Percentiles rank a stretch among this genome's conserved stretches.
Conservation (phyloP, 495 filamentous ascomycete genomes). For the Penicillium samsonianum region DNA sequence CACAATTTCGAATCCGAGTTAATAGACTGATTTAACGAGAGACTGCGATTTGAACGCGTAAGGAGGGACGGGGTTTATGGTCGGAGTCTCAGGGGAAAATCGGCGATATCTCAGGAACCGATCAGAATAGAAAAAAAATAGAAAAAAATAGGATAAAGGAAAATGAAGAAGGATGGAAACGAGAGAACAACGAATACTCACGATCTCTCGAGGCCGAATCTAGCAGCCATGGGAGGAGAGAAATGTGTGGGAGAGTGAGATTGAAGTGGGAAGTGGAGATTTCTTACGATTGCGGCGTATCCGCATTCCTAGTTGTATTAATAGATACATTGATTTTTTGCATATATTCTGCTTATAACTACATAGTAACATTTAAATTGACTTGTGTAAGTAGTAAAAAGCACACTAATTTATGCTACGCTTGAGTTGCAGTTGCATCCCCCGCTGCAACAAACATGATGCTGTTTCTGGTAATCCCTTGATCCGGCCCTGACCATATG, state of each 20-base stretch:
- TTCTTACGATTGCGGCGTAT: constrained; percentile 22
- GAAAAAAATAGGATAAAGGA: constrained; percentile 57
- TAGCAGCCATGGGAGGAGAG: constrained; percentile 64
- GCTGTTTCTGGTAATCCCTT: constrained; percentile 12
- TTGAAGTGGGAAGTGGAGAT: constrained; percentile 55
- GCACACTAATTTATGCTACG: neutral
- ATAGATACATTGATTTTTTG: too few relatives aligned
- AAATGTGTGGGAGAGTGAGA: constrained; percentile 71
- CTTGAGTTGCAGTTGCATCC: constrained; percentile 8
- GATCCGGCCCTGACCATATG: constrained; percentile 1
- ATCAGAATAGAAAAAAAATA: constrained; percentile 11
- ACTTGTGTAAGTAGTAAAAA: too few relatives aligned
- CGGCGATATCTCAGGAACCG: constrained; percentile 2
- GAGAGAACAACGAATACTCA: constrained; percentile 55
- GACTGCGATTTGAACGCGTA: constrained; percentile 18
- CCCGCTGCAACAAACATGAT: constrained; percentile 6
- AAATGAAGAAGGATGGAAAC: constrained; percentile 54
- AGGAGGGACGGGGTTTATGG: constrained; percentile 6
- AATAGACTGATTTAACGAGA: constrained; percentile 21
- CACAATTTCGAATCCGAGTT: constrained; percentile 2
- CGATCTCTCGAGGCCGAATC: constrained; percentile 22
- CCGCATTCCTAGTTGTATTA: constrained; percentile 26
- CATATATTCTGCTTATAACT: too few relatives aligned
- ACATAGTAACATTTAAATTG: too few relatives aligned
- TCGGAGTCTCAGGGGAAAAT: constrained; percentile 19